A percentile compares a stretch with the other conserved stretches of the same genome.
Evolutionary conservation across 2,329 filamentous ascomycete species (phyloP).

Genomic region (Pseudogymnoascus sp.): DNA sequence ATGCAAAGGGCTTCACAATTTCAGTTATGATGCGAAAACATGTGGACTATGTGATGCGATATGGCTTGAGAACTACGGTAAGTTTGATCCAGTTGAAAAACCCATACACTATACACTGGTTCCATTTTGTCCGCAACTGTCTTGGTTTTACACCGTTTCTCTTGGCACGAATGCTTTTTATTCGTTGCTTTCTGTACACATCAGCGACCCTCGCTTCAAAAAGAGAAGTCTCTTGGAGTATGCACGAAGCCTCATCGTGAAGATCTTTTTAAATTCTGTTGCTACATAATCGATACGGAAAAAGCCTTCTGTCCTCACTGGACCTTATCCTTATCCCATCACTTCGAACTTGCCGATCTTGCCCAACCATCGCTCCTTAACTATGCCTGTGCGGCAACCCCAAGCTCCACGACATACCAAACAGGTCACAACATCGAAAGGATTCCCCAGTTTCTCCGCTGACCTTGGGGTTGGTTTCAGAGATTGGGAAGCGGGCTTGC

Average conservation of each 20-base stretch:
- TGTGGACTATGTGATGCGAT: constrained; percentile 2
- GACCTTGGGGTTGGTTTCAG: neutral
- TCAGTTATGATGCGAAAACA: neutral
- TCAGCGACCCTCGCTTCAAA: neutral
- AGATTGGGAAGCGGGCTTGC: neutral
- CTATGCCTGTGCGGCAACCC: neutral
- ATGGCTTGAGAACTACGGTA: neutral
- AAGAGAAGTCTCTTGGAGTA: neutral
- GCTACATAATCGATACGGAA: neutral
- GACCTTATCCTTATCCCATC: neutral
- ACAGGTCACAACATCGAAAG: neutral
- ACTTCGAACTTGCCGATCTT: neutral
- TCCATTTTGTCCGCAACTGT: neutral
- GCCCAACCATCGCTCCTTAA: neutral
- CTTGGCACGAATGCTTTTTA: neutral
- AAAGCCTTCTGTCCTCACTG: neutral
- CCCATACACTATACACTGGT: neutral
- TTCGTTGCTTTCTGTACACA: neutral
- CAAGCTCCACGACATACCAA: neutral
- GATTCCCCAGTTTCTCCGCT: neutral
- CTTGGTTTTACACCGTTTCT: neutral
- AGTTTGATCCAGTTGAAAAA: neutral
- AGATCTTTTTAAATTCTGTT: neutral
- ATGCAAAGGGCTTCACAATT: constrained; percentile 25
- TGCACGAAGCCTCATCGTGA: neutral